These are phyloP conservation scores for Tuber umbilicatum DNA, from an alignment of 495 filamentous ascomycete species.

Conservation along the genomic window DNA sequence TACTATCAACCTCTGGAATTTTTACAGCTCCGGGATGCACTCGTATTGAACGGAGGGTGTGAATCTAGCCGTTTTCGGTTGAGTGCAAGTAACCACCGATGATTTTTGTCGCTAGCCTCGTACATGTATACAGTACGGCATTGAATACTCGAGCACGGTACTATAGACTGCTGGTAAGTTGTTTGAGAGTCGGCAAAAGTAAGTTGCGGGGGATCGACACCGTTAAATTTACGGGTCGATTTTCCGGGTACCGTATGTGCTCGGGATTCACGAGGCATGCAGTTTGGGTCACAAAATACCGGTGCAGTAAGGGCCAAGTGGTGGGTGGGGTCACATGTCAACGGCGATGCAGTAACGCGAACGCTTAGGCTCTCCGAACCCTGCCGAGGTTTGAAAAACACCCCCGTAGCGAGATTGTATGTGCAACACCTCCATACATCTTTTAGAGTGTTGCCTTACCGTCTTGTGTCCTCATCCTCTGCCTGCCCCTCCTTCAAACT, in stretches of 20 bases:
- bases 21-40: no score
- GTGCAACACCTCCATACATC: not conserved
- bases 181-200: not conserved
- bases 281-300: not conserved
- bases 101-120: no score
- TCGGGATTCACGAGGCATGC: not conserved
- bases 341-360: not conserved
- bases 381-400: not conserved
- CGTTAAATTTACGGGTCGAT: not conserved
- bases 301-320: not conserved
- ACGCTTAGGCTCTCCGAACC: not conserved
- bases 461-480: not conserved
- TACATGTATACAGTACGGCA: no score
- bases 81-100: no score
- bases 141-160: no score
- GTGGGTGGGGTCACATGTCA: not conserved
- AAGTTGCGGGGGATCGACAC: not conserved
- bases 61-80: no score
- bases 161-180: no score
- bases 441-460: not conserved
- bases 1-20: no score
- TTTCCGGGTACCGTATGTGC: not conserved
- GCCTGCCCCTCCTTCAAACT: not conserved
- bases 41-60: no score
- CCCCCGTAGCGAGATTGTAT: not conserved